Base-by-base conservation (phyloP, 257 asterid genomes). In the Orobanche coerulescens region DNA sequence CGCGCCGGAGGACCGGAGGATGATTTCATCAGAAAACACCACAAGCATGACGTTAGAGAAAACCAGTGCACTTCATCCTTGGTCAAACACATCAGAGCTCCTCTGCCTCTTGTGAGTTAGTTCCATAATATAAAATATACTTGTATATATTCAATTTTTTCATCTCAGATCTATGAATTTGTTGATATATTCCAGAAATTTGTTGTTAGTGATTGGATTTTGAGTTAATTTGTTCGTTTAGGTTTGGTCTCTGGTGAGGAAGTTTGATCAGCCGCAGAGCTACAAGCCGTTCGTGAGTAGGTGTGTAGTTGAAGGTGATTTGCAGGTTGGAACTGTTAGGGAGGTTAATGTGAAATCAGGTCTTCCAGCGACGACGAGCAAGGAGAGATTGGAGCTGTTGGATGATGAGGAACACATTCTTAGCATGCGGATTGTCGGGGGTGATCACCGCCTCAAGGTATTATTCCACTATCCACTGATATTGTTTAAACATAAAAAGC, bases 211-310 rank as follows among this genome's bases (percentile, higher is more conserved):
- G 11, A 47, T 47, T 47, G 13, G 28, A 18, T 47, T 47, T 30
- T 48, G 65, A 36, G 20, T 46, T 52, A 18, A 16, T 52, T 31
- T 10, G 26, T 47, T 71, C 43, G 22, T 20, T 61, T 59, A 90
- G 97, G 95, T 90, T 6, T 87, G 97, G 93, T 90, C 97, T 31
- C 59, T 90, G 74, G 97, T 90, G 60, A 64, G 97, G 83, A 81
- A 85, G 33, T 90, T 90, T 74, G 97, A 90, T 79, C 87, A 89
- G 79, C 94, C 95, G 58, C 97, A 89, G 69, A 81, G 94, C 73
- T 89, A 89, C 80, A 89, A 89, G 73, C 95, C 97, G 26, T 86
- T 89, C 51, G 91, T 90, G 66, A 90, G 95, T 66, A 74, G 90
- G 78, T 90, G 95, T 58, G 75, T 83, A 12, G 84, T 84, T 58